These are phyloP conservation scores for Cylindrodendrum hubeiense DNA, from an alignment of 2,329 filamentous ascomycete genomes.

Conservation along the genomic window DNA sequence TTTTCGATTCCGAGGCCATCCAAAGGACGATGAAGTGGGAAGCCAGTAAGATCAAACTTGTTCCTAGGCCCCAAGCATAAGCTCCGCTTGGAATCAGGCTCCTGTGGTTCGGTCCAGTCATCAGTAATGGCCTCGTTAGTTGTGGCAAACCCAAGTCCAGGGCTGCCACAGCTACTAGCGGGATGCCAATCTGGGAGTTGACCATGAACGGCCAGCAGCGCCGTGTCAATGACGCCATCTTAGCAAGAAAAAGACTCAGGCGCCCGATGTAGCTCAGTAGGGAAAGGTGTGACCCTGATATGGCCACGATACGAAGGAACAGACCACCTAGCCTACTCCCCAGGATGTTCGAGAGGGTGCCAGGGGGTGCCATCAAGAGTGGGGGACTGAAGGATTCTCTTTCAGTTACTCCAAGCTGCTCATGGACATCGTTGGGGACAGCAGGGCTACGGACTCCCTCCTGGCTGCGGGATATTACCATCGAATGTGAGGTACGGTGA, in stretches of 20 bases:
- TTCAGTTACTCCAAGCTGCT: conserved; percentile 29
- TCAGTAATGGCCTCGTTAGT: conserved; percentile 20
- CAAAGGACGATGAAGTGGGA: conserved; percentile 52
- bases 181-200: conserved; percentile 73
- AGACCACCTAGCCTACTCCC: conserved; percentile 51
- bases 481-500: conserved; percentile 44
- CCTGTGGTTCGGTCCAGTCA: conserved; percentile 25
- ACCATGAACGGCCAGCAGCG: conserved; percentile 80
- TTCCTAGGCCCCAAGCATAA: conserved; percentile 47
- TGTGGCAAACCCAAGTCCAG: conserved; percentile 68
- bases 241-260: conserved; percentile 74
- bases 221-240: conserved; percentile 73
- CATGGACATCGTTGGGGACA: conserved; percentile 28
- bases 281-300: conserved; percentile 46
- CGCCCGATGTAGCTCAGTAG: conserved; percentile 56
- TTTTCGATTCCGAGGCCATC: conserved; percentile 50
- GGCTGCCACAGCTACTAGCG: conserved; percentile 76
- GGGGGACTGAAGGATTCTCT: conserved; percentile 50
- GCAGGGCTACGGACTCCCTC: conserved; percentile 48
- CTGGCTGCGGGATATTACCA: conserved; percentile 57
- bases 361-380: conserved; percentile 64
- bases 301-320: conserved; percentile 46
- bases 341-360: conserved; percentile 48
- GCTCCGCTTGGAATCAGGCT: conserved; percentile 30
- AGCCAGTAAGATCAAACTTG: conserved; percentile 47